A percentile compares a stretch with the other conserved stretches of the same genome.
These are phyloP conservation scores for Hondaea fermentalgiana DNA, from an alignment of 108 stramenopile genomes.

Conservation along the genomic window DNA sequence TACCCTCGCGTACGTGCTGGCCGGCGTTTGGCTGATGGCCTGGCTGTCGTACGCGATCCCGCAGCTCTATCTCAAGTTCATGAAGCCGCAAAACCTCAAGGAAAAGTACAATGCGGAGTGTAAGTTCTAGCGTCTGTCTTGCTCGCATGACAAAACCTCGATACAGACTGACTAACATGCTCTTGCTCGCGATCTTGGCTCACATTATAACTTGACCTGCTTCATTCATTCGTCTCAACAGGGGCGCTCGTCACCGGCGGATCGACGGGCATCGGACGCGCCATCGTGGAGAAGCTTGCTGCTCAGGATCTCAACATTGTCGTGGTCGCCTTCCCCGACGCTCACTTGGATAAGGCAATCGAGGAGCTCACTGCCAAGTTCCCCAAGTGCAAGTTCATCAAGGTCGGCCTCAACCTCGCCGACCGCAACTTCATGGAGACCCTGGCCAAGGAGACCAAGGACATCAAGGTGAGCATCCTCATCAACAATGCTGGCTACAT, in stretches of 20 bases:
- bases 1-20: background rate
- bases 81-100: slow-evolving; percentile 73
- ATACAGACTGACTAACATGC: background rate
- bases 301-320: slow-evolving; percentile 91
- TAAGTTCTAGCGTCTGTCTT: background rate
- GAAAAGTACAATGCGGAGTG: slow-evolving; percentile 72
- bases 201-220: no score
- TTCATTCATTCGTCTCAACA: background rate
- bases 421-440: slow-evolving; percentile 54
- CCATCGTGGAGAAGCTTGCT: slow-evolving; percentile 79
- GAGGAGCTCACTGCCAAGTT: slow-evolving; percentile 62
- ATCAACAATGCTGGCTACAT: slow-evolving; percentile 78
- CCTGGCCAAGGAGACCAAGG: slow-evolving; percentile 60
- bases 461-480: slow-evolving; percentile 64
- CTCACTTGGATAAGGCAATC: slow-evolving; percentile 70
- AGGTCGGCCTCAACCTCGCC: slow-evolving; percentile 72
- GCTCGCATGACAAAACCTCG: background rate
- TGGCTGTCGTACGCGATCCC: slow-evolving; percentile 58
- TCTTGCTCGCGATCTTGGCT: background rate
- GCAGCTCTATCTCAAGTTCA: slow-evolving; percentile 61
- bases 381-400: slow-evolving; percentile 71
- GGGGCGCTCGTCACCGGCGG: slow-evolving; percentile 95
- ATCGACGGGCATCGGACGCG: slow-evolving; percentile 88
- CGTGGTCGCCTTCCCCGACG: slow-evolving; percentile 84
- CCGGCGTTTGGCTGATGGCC: background rate